A percentile compares a stretch with the other conserved stretches of the same genome.
Evolutionary conservation across 805 yeast genomes (phyloP).

Genomic region (Scheffersomyces lignosus): DNA sequence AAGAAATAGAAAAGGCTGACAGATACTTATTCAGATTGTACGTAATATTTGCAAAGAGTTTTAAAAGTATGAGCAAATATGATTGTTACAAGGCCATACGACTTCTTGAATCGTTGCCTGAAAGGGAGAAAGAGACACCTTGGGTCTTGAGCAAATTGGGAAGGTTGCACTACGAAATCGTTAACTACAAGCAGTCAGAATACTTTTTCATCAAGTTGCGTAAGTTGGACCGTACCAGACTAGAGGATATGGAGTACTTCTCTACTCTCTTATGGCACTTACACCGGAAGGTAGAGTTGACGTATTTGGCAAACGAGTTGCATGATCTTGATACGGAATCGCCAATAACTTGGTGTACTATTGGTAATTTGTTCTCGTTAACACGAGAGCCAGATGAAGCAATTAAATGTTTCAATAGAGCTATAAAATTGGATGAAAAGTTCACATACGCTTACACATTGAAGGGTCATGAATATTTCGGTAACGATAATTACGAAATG

Average conservation of each 20-base stretch:
- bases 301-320: constrained; percentile 81
- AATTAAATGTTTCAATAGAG: constrained; percentile 78
- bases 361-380: constrained; percentile 86
- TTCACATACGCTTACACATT: constrained; percentile 89
- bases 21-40: constrained; percentile 49
- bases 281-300: constrained; percentile 73
- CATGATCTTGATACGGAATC: constrained; percentile 61
- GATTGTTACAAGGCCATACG: constrained; percentile 83
- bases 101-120: constrained; percentile 62
- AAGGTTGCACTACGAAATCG: constrained; percentile 80
- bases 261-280: constrained; percentile 94
- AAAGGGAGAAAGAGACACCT: constrained; percentile 65
- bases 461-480: constrained; percentile 88
- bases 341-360: constrained; percentile 87
- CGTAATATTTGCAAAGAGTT: constrained; percentile 58
- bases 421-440: constrained; percentile 62
- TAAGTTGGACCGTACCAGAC: constrained; percentile 69
- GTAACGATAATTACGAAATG: constrained; percentile 86
- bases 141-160: constrained; percentile 85
- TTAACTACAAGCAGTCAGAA: constrained; percentile 77
- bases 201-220: constrained; percentile 62
- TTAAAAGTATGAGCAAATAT: constrained; percentile 57
- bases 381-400: constrained; percentile 88
- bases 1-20: constrained; percentile 34
- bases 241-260: constrained; percentile 86